Conservation (phyloP, 1,139 yeast species). For the Torulaspora globosa region DNA sequence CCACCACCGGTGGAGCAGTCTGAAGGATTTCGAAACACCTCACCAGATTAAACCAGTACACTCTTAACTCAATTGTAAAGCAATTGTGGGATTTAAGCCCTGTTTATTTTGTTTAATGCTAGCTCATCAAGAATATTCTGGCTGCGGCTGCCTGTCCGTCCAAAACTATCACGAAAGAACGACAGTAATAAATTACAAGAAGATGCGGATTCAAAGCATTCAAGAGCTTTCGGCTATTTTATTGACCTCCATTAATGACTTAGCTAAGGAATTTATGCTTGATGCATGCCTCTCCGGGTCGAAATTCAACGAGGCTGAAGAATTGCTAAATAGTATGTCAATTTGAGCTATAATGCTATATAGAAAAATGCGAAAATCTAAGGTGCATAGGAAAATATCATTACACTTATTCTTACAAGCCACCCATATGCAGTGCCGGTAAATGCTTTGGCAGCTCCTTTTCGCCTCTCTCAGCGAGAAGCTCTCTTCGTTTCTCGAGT, state of each 20-base stretch:
- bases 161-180: neutral
- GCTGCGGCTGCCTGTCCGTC: neutral
- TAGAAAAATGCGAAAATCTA: slow-evolving; percentile 4
- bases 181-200: neutral
- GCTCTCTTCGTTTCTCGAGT: slow-evolving; percentile 32
- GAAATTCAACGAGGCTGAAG: neutral
- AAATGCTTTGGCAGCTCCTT: slow-evolving; percentile 28
- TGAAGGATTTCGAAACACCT: neutral
- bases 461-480: slow-evolving; percentile 30
- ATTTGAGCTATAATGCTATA: slow-evolving; percentile 3
- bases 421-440: slow-evolving; percentile 39
- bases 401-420: slow-evolving; percentile 19
- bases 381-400: slow-evolving; percentile 4
- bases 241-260: neutral
- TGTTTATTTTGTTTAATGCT: neutral
- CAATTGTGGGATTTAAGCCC: neutral
- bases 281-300: no score
- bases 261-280: no score
- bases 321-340: neutral
- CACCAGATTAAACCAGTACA: neutral
- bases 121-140: neutral
- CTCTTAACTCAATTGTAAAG: neutral
- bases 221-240: neutral
- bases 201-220: neutral
- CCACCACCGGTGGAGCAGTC: slow-evolving; percentile 7